Evolutionary conservation across 108 stramenopile species (phyloP).

Genomic region (Pelagomonas calceolata): DNA sequence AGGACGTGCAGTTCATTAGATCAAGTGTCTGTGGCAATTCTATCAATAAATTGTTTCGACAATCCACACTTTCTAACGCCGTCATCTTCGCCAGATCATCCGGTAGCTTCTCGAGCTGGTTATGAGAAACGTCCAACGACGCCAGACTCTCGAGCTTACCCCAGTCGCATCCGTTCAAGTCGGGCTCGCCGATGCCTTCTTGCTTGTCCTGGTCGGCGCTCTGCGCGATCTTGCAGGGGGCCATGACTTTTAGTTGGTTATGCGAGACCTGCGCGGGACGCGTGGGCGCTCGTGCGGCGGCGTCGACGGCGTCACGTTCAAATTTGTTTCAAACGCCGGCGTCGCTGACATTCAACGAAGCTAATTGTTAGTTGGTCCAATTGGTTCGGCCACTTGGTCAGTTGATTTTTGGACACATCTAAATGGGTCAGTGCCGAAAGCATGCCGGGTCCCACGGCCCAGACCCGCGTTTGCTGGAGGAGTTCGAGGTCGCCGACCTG

Average conservation of each 20-base stretch:
- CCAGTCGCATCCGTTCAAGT: not conserved
- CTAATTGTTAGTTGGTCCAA: conserved; percentile 1
- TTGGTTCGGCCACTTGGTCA: conserved; percentile 11
- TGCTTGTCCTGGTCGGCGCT: not conserved
- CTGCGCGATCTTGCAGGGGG: not conserved
- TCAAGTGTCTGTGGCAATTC: not conserved
- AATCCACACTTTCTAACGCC: not conserved
- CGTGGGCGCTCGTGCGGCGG: no score
- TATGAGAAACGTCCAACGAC: conserved; percentile 1
- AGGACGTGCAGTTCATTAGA: not conserved
- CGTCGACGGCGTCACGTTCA: no score
- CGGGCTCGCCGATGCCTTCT: not conserved
- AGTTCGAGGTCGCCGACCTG: conserved; percentile 9
- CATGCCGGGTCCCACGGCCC: conserved; percentile 13
- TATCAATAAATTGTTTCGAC: not conserved
- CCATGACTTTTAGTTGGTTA: not conserved
- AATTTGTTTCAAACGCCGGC: no score
- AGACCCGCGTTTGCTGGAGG: conserved; percentile 7
- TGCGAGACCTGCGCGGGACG: no score
- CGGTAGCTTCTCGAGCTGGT: not conserved
- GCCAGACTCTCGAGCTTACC: not conserved
- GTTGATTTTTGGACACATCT: not conserved
- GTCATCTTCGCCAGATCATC: conserved; percentile 5
- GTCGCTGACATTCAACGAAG: not conserved
- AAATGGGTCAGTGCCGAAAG: not conserved